Evolutionary conservation across 2,329 filamentous ascomycete species (phyloP).

Genomic region (Juglanconis oblonga): DNA sequence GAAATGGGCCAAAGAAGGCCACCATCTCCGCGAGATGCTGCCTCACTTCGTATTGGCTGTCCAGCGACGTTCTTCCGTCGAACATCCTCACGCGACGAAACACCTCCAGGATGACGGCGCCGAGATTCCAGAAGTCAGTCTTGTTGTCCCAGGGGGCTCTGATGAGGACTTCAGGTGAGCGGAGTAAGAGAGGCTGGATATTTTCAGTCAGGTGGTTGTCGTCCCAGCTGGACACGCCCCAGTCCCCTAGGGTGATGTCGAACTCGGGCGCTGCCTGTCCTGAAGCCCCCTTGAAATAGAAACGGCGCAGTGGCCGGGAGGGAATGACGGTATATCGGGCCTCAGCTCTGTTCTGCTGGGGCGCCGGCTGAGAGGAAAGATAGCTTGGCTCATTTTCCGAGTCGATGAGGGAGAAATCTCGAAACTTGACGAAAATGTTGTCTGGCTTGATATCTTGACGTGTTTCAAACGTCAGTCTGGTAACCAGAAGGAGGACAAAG

Average conservation of each 20-base stretch:
- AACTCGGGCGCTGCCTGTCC: constrained; percentile 8
- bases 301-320: neutral
- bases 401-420: constrained; percentile 21
- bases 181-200: constrained; percentile 25
- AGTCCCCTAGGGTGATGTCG: constrained; percentile 24
- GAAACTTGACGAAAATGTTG: constrained; percentile 24
- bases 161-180: constrained; percentile 25
- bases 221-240: constrained; percentile 22
- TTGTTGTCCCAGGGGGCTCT: constrained; percentile 21
- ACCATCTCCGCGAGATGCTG: constrained; percentile 3
- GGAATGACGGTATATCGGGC: neutral
- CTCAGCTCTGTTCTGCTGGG: neutral
- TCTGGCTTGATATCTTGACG: constrained; percentile 22
- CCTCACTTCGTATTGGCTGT: neutral
- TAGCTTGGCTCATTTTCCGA: neutral
- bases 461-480: neutral
- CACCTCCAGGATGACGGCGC: constrained; percentile 20
- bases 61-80: neutral
- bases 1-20: neutral
- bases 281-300: constrained; percentile 1
- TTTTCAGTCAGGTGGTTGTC: constrained; percentile 18
- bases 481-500: neutral
- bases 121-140: constrained; percentile 24
- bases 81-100: neutral
- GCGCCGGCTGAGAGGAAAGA: constrained; percentile 12